Base-by-base conservation (phyloP, 2,329 filamentous ascomycete species). In the Colletotrichum sp. region DNA sequence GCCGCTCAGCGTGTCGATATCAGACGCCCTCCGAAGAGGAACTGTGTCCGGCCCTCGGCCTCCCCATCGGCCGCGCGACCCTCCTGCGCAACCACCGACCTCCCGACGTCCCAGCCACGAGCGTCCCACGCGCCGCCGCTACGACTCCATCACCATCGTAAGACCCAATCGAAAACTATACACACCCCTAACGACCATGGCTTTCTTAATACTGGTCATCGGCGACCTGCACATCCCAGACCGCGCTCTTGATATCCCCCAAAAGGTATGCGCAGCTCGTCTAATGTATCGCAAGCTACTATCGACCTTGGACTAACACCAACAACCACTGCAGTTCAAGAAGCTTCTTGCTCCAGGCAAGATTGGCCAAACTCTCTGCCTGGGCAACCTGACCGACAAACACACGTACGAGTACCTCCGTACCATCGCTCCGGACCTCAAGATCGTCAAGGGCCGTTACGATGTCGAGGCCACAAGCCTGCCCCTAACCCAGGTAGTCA, bases 171-270 rank as follows among this genome's bases (percentile, higher is more conserved):
- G 18, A 62, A 48, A 60, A 30, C 26, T 16, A 12, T 22, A 52
- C 57, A n/a, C 63, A 32, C 16, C n/a, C 24, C 7, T 32, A 71
- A 34, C 74, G 81, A 94, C 92, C 89, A 95, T 96, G 88, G 95
- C 95, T 79, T 95, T 96, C 86, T 90, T 98, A 80, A 96, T 98
- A 83, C 92, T 98, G 83, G 95, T 97, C 83, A 95, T 98, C 80
- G 95, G 95, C 84, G 96, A 98, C 88, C 92, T 98, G 71, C 96
- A 98, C 88, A 98, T 98, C 86, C 96, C 96, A 81, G 96, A 98
- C 86, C 91, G 96, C 84, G 96, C 95, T 81, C 93, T 97, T 79
- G 96, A 98, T 85, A 96, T 98, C 82, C 96, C 96, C 75, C 90
- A 94, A 85, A 98, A 98, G 93, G 95, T 96, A 89, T 79, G 79